Evolutionary conservation across 2,329 filamentous ascomycete species (phyloP), one percentile per base, ranked within the genome.

Genomic region (Alternaria hordeiaustralica): DNA sequence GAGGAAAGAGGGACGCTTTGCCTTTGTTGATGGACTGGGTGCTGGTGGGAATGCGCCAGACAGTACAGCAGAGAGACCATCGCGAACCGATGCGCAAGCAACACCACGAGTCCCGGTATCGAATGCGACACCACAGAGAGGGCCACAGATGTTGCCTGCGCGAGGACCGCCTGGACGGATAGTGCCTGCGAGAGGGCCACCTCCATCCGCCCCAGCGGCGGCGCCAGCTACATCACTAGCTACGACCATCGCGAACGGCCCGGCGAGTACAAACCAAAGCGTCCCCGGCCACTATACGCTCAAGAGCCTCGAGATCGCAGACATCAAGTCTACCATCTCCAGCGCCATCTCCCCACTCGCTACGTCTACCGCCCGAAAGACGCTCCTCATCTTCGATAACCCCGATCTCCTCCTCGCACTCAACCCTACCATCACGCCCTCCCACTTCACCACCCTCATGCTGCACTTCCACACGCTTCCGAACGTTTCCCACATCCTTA

Each of bases 11-110:
- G 86, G 86, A 30, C 86, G 85, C 55, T 90, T 97, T 71, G 81
- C 83, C 46, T 95, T 93, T 70, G 85, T 97, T 30, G 93, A 97
- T 79, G 92, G 92, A 20, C 82, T 96, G 61, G 84, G 84, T 25
- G 75, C 92, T 25, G 91, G 88, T 69, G 72, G 70, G 61, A 47
- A 46, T 28, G 50, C 30, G 43, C 25, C 23, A 10, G 25, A 21
- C 13, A 33, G 59, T 9, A 47, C 55, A 50, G 30, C 45, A n/a
- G 25, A n/a, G 7, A 55, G 45, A 30, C 26, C 51, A 8, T 46
- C 41, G 18, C 55, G 57, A 57, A 33, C 47, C 18, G 49, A 47
- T 49, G 11, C 46, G n/a, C 65, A 61, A 12, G 50, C 56, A 12
- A 47, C 45, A 47, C 28, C 60, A 41, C 28, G 30, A 5, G 41